phyloP scores from a whole-genome alignment of 768 basidiomycete species.

The Tephrocybe rancida region DNA sequence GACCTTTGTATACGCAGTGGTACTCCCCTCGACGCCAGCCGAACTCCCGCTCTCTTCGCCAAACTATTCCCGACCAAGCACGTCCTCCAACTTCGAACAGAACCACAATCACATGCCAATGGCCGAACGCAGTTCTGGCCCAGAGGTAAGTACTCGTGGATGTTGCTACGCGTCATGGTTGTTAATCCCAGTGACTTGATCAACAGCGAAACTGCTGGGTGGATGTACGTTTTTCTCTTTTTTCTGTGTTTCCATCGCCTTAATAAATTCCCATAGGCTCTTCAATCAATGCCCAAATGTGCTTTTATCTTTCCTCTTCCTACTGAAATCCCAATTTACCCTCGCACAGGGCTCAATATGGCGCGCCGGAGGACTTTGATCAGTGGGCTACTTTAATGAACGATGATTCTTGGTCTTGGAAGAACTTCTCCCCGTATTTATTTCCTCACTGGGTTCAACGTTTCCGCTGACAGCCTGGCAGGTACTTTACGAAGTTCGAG shows the following conservation, averaged over 20 bases:
- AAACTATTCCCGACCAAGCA: constrained; percentile 43
- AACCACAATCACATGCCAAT: constrained; percentile 51
- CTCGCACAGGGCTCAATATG: constrained; percentile 56
- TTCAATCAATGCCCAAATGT: constrained; percentile 66
- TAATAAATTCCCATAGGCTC: constrained; percentile 42
- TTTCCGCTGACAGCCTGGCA: constrained; percentile 22
- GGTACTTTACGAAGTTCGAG: constrained; percentile 74
- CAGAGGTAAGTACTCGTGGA: constrained; percentile 53
- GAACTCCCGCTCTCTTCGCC: constrained; percentile 41
- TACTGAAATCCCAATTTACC: neutral
- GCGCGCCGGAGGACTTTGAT: constrained; percentile 72
- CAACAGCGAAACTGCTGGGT: constrained; percentile 61
- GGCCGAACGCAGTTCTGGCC: constrained; percentile 60
- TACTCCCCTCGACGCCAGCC: constrained; percentile 35
- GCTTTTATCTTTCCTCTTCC: neutral
- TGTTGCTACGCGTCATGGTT: neutral
- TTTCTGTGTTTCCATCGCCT: neutral
- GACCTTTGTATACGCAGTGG: constrained; percentile 36
- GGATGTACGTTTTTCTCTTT: constrained; percentile 52
- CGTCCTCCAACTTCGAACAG: constrained; percentile 54
- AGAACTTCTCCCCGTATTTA: constrained; percentile 49
- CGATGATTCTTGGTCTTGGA: constrained; percentile 65
- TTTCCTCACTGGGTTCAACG: neutral
- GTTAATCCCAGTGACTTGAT: neutral
- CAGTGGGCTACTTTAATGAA: constrained; percentile 59